Percentiles rank a stretch among this genome's conserved stretches.
Conservation (phyloP, 176 grass and related monocot genomes). For the Stipa capillata region DNA sequence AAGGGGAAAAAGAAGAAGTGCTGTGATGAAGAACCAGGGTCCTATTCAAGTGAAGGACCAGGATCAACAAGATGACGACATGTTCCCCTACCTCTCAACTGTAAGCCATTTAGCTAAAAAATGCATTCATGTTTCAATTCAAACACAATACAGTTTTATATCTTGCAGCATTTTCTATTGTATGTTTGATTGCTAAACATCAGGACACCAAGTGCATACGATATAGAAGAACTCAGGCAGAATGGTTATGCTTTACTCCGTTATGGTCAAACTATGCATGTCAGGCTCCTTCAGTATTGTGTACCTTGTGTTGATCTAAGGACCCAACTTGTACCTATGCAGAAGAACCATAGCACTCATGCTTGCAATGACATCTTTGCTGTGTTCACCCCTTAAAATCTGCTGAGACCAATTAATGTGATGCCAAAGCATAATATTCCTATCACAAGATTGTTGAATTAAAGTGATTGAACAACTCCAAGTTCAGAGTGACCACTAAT, state of each 20-base stretch:
- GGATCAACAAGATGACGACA: background rate
- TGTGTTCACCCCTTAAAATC: background rate
- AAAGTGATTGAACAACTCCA: background rate
- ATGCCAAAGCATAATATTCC: background rate
- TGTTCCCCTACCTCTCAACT: background rate
- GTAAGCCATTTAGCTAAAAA: background rate
- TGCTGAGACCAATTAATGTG: background rate
- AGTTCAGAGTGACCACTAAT: background rate
- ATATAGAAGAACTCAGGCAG: background rate
- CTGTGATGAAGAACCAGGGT: background rate
- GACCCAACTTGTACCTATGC: background rate
- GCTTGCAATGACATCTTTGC: background rate
- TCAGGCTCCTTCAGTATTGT: background rate
- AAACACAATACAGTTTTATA: background rate
- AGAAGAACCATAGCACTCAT: background rate
- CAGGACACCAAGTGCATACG: no score
- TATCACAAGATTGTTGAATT: background rate
- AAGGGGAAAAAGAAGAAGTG: background rate
- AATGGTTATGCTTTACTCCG: background rate
- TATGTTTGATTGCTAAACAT: background rate
- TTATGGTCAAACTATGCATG: background rate
- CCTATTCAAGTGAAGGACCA: background rate
- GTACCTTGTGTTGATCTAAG: background rate
- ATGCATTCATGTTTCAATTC: background rate
- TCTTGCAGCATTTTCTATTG: background rate